A percentile compares a stretch with the other conserved stretches of the same genome.
Conservation (phyloP, 2,329 filamentous ascomycete genomes). For the Sarocladiaceae sp. region DNA sequence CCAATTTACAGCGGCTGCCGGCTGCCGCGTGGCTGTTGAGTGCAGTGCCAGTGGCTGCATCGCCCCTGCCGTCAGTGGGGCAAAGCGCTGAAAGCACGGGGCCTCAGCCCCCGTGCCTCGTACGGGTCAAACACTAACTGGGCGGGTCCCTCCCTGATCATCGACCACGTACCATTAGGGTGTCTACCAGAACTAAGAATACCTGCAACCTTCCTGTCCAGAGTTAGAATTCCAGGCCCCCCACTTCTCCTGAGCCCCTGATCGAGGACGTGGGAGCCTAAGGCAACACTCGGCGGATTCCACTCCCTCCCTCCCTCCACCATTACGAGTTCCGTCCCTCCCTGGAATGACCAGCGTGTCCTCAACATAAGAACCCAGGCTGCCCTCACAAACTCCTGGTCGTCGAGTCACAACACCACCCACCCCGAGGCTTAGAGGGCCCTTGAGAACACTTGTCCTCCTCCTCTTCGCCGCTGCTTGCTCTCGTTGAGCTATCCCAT, state of each 20-base stretch:
- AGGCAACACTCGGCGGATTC: not conserved
- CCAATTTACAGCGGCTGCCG: no score
- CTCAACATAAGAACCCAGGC: slow-evolving; percentile 28
- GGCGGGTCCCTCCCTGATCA: no score
- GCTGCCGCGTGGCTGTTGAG: no score
- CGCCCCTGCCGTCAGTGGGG: no score
- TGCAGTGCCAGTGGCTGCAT: no score
- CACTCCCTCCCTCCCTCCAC: not conserved
- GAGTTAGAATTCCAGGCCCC: not conserved
- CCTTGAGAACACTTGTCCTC: slow-evolving; percentile 12
- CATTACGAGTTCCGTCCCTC: not conserved
- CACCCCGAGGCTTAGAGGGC: slow-evolving; percentile 10
- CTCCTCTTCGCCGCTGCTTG: slow-evolving; percentile 1
- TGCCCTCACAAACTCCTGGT: slow-evolving; percentile 15
- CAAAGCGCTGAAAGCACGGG: no score
- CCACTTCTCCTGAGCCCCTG: slow-evolving; percentile 7
- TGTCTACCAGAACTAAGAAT: not conserved
- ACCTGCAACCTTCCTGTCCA: not conserved
- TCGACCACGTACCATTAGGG: not conserved
- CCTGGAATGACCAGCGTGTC: slow-evolving; percentile 19
- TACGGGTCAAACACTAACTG: no score
- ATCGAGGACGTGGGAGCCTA: slow-evolving; percentile 1
- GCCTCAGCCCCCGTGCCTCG: no score
- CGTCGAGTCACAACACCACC: slow-evolving; percentile 8
- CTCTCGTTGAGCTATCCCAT: not conserved